Percentiles rank a stretch among this genome's conserved stretches.
These are phyloP conservation scores for Kodamaea suecica DNA, from an alignment of 1,139 yeast genomes.

Conservation along the genomic window DNA sequence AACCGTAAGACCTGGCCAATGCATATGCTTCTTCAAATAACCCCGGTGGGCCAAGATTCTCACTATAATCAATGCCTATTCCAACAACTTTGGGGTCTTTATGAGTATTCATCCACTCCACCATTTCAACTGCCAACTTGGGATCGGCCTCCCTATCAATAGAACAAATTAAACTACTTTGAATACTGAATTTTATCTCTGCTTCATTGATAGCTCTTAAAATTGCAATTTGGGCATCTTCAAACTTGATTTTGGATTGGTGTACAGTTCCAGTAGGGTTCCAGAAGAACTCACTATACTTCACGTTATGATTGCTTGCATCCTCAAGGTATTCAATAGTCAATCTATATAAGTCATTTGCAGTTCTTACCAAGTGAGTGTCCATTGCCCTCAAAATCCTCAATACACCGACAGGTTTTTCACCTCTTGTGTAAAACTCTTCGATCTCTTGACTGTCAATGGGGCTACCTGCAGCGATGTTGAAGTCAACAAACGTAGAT, in stretches of 20 bases:
- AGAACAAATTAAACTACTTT: constrained; percentile 19
- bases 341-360: constrained; percentile 18
- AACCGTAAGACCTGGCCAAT: constrained; percentile 18
- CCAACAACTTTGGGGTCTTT: constrained; percentile 18
- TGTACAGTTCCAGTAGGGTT: constrained; percentile 24
- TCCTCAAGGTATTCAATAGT: constrained; percentile 19
- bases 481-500: constrained; percentile 16
- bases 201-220: constrained; percentile 19
- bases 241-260: constrained; percentile 18
- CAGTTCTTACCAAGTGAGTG: constrained; percentile 15
- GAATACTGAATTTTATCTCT: constrained; percentile 13
- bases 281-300: constrained; percentile 23
- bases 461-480: constrained; percentile 16
- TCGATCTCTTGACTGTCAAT: constrained; percentile 18
- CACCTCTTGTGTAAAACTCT: constrained; percentile 21
- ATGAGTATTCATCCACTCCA: constrained; percentile 13
- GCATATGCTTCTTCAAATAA: constrained; percentile 19
- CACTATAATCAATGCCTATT: constrained; percentile 25
- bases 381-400: constrained; percentile 22
- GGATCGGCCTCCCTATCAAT: constrained; percentile 21
- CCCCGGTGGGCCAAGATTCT: constrained; percentile 21
- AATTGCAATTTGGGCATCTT: constrained; percentile 19
- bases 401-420: constrained; percentile 24
- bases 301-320: constrained; percentile 18
- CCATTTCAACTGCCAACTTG: constrained; percentile 17